A percentile compares a stretch with the other conserved stretches of the same genome.
phyloP scores from a whole-genome alignment of 2,329 filamentous ascomycete species.

The Colletotrichum zoysiae region DNA sequence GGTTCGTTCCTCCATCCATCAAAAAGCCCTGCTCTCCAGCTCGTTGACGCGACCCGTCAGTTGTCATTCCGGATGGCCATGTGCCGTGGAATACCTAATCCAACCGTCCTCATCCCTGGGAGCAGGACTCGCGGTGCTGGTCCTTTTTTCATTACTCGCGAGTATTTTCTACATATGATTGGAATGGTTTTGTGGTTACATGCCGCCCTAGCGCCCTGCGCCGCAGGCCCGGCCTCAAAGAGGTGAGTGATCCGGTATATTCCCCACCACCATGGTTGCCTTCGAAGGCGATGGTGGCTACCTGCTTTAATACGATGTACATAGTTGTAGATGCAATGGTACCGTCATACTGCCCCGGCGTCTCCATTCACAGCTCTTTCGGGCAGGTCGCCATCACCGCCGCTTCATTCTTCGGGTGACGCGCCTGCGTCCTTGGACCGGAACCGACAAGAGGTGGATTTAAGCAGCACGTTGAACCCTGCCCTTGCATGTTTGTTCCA shows the following conservation, averaged over 20 bases:
- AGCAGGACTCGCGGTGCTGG: conserved; percentile 1
- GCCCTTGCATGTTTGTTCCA: conserved; percentile 17
- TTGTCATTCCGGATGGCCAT: not conserved
- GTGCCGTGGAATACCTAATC: not conserved
- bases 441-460: not conserved
- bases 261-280: conserved; percentile 22
- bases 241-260: conserved; percentile 28
- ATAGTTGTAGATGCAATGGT: conserved; percentile 1
- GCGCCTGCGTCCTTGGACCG: not conserved
- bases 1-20: not conserved
- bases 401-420: conserved; percentile 11
- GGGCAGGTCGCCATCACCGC: conserved; percentile 15
- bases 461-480: conserved; percentile 11
- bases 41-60: not conserved
- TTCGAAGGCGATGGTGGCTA: not conserved
- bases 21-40: not conserved
- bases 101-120: not conserved
- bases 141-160: not conserved
- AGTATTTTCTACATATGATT: conserved; percentile 16
- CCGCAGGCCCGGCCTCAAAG: conserved; percentile 29
- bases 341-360: not conserved
- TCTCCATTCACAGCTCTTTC: not conserved
- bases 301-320: not conserved
- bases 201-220: conserved; percentile 36
- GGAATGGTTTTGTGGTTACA: conserved; percentile 35